Evolutionary conservation across 2,329 filamentous ascomycete genomes (phyloP).

Genomic region (Penicillium psychrosexuale): DNA sequence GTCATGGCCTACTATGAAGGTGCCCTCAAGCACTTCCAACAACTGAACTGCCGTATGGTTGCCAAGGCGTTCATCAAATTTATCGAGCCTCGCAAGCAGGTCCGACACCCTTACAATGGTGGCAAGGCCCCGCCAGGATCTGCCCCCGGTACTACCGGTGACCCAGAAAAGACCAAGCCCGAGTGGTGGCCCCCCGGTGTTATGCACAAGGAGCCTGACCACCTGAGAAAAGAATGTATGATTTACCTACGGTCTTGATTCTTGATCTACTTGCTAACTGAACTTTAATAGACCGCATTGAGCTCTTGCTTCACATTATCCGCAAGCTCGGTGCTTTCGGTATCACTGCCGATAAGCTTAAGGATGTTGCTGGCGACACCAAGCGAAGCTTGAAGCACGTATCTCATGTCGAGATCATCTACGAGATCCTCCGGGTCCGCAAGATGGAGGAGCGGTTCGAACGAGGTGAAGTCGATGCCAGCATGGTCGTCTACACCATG

Average conservation of each 20-base stretch:
- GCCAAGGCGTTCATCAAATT: constrained; percentile 48
- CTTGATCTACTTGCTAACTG: not conserved
- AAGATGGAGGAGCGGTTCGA: constrained; percentile 43
- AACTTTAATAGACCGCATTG: constrained; percentile 31
- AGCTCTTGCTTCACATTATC: constrained; percentile 42
- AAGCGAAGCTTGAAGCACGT: constrained; percentile 38
- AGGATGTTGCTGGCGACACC: constrained; percentile 40
- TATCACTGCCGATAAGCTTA: constrained; percentile 40
- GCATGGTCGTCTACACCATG: constrained; percentile 37
- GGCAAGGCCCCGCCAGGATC: constrained; percentile 36
- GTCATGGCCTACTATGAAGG: constrained; percentile 41
- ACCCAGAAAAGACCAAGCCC: constrained; percentile 47
- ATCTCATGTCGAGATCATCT: constrained; percentile 37
- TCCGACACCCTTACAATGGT: constrained; percentile 49
- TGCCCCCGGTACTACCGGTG: constrained; percentile 37
- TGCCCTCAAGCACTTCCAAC: constrained; percentile 45
- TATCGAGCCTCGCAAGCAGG: constrained; percentile 49
- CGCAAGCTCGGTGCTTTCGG: constrained; percentile 36
- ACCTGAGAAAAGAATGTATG: constrained; percentile 48
- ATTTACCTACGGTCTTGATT: not conserved
- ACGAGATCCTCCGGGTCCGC: constrained; percentile 42
- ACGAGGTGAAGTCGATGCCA: constrained; percentile 40
- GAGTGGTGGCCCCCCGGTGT: constrained; percentile 46
- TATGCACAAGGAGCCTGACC: constrained; percentile 50
- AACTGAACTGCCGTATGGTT: constrained; percentile 46